Evolutionary conservation across 352 stramenopile genomes (phyloP), one percentile per base, ranked within the genome.

Genomic region (Phytophthora sp.): DNA sequence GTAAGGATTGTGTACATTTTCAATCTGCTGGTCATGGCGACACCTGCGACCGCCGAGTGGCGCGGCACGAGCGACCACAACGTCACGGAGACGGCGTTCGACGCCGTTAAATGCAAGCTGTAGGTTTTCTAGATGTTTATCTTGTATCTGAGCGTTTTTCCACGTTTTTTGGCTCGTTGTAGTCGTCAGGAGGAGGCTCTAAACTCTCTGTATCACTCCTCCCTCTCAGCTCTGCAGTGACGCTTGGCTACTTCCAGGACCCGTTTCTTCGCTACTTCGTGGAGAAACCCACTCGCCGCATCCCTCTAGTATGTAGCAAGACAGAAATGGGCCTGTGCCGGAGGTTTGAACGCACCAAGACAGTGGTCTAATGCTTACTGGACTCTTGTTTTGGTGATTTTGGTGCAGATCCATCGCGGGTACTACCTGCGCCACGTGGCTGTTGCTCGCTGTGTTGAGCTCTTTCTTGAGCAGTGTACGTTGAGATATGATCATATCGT

Each of bases 81-180:
- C 61, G 84, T 92, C 43, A 87, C 84, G 8, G 84, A 92, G 74
- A 92, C 84, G 42, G 81, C 84, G 21, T 76, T 88, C 17, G 84
- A 92, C 62, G 81, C 84, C 41, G 67, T 80, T 32, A 89, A 89
- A 56, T 92, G 84, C 69, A 92, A 92, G 58, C 68, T 91, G 84
- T 92, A 69, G 11, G 76, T 64, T 51, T 12, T 5, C 0, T n/a
- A 31, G 21, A 42, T n/a, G n/a, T 12, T 7, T 27, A 21, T 34
- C 34, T 48, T 43, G 28, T 9, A 54, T 34, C n/a, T n/a, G 27
- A 45, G 20, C 15, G 1, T 23, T 13, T 61, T 52, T 39, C 0
- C 15, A 18, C 18, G 18, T 32, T 20, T 37, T 20, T 5, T 44
- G 32, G 0, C 9, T 17, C 7, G 17, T 12, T 52, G 50, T 27